Evolutionary conservation across 2,329 filamentous ascomycete species (phyloP).

Genomic region (Aspergillus melleus): DNA sequence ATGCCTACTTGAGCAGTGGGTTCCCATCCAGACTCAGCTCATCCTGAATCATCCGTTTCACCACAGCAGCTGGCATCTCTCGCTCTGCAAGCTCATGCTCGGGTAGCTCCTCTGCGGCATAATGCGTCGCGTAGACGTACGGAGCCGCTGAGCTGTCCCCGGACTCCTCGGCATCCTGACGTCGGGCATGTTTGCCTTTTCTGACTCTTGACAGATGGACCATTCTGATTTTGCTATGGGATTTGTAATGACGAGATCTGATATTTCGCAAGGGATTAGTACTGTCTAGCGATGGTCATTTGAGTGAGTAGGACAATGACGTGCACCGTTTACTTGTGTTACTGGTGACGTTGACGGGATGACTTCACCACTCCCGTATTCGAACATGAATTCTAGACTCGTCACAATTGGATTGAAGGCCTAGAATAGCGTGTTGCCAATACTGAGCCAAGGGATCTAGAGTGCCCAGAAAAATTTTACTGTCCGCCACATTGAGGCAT

Average conservation of each 20-base stretch:
- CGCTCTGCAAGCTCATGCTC: conserved; percentile 78
- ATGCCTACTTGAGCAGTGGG: conserved; percentile 65
- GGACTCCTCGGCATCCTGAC: conserved; percentile 36
- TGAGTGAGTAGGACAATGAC: not conserved
- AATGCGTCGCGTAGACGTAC: conserved; percentile 82
- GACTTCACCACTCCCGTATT: conserved; percentile 14
- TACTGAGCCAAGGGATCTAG: too few relatives aligned
- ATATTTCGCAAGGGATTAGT: not conserved
- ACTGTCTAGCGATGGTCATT: not conserved
- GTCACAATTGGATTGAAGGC: not conserved
- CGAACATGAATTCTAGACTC: not conserved
- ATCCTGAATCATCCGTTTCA: conserved; percentile 65
- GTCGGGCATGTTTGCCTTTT: conserved; percentile 30
- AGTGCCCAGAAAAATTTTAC: too few relatives aligned
- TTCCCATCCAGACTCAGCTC: conserved; percentile 65
- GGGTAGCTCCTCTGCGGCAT: conserved; percentile 78
- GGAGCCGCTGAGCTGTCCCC: conserved; percentile 28
- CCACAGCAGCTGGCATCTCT: conserved; percentile 79
- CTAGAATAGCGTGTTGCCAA: too few relatives aligned
- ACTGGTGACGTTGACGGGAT: not conserved
- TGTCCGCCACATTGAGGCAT: too few relatives aligned
- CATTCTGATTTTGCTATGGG: conserved; percentile 25
- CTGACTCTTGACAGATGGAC: conserved; percentile 37
- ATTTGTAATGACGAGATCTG: not conserved
- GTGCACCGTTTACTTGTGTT: not conserved